A percentile compares a stretch with the other conserved stretches of the same genome.
phyloP scores from a whole-genome alignment of 164 flowering plant genomes.

The Magnolia changhungtana region DNA sequence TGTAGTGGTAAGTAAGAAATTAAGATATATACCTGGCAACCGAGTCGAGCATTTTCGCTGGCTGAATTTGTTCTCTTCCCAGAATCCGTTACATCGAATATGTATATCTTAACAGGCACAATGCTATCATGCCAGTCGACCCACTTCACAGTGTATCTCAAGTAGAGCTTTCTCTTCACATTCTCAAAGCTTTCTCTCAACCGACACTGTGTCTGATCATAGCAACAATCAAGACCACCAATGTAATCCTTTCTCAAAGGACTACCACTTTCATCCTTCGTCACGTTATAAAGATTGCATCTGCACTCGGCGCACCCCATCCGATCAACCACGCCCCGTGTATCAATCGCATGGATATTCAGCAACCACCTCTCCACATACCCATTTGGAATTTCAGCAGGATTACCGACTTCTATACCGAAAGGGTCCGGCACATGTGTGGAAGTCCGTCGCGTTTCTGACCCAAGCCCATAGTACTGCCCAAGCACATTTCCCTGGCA shows the following conservation, averaged over 20 bases:
- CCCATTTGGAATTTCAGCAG: slow-evolving; percentile 55
- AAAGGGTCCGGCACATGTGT: slow-evolving; percentile 76
- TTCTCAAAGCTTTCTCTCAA: slow-evolving; percentile 23
- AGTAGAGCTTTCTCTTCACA: slow-evolving; percentile 46
- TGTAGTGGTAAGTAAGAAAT: not conserved
- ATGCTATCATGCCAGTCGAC: slow-evolving; percentile 64
- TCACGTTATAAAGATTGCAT: slow-evolving; percentile 76
- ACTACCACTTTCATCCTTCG: slow-evolving; percentile 42
- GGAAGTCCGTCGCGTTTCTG: slow-evolving; percentile 69
- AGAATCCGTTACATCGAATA: slow-evolving; percentile 80
- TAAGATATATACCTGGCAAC: slow-evolving; percentile 46
- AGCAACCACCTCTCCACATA: slow-evolving; percentile 76
- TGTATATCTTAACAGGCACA: slow-evolving; percentile 73
- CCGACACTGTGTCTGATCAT: slow-evolving; percentile 33
- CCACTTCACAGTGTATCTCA: slow-evolving; percentile 79
- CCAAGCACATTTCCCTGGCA: slow-evolving; percentile 41
- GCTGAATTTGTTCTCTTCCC: slow-evolving; percentile 32
- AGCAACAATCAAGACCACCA: slow-evolving; percentile 79
- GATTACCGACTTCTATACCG: slow-evolving; percentile 80
- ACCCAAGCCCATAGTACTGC: slow-evolving; percentile 79
- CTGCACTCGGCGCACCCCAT: slow-evolving; percentile 86
- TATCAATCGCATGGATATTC: slow-evolving; percentile 92
- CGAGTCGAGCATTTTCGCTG: slow-evolving; percentile 10
- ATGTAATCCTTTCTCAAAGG: slow-evolving; percentile 21
- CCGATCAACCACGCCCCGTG: slow-evolving; percentile 70